Base-by-base conservation (phyloP, 2,329 filamentous ascomycete genomes). In the Claviceps sp. region DNA sequence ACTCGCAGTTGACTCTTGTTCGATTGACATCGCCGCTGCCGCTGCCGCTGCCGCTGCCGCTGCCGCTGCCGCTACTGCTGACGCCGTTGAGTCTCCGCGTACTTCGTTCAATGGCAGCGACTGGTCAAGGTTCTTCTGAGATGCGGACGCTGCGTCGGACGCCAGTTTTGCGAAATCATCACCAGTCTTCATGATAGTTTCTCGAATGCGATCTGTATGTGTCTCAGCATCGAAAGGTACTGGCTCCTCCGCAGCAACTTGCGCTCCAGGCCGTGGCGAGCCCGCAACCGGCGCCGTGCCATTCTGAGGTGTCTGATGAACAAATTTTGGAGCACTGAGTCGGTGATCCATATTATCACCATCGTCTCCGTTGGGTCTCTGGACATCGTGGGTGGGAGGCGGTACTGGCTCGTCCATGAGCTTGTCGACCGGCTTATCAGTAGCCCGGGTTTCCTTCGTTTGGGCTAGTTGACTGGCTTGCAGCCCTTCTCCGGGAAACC, bases 261-360 rank as follows among this genome's bases (percentile, higher is more conserved):
- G 63, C 38, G 69, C 57, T 54, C 65, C 67, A 2, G 64, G 67
- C 42, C 64, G 56, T 6, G 65, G 66, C 2, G 63, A 65, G 36
- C 62, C 67, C 22, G 63, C 66, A 14, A 60, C 66, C 2, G 67
- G 65, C 29, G 67, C 68, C 45, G 54, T 53, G 17, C 58, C 57
- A 43, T 67, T 63, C 49, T 67, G 50, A 22, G 69, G 68, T 8
- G 66, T 71, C 56, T 68, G 57, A 17, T 65, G 64, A 7, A 64
- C 62, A 16, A 66, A 66, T 55, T 65, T 66, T 8, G 66, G 63
- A 22, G 50, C 53, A 16, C 51, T 56, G 6, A 55, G 44, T 1
- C 50, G 52, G 26, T 60, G 55, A 42, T 57, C 53, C 39, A 57
- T 52, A 39, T 52, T 47, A 48, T 56, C 53, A 46, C 55, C 52